Percentiles rank a stretch among this genome's conserved stretches.
Conservation (phyloP, 495 filamentous ascomycete genomes). For the Viridothelium virens region DNA sequence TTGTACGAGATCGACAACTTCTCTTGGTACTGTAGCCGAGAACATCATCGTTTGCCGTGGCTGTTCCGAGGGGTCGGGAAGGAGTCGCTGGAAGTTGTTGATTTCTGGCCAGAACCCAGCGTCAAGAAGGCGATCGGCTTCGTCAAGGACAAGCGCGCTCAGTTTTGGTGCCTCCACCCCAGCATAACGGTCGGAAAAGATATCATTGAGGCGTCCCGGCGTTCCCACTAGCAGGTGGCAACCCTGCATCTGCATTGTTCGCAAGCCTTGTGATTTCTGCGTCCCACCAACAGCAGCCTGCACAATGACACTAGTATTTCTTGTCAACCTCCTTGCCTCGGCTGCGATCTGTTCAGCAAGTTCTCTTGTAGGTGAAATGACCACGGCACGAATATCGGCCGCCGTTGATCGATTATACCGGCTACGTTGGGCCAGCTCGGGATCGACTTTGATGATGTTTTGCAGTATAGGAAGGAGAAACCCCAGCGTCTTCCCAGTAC, state of each 20-base stretch:
- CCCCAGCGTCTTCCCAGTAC: slow-evolving; percentile 41
- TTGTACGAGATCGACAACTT: slow-evolving; percentile 72
- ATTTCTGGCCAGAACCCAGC: slow-evolving; percentile 80
- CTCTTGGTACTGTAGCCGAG: slow-evolving; percentile 80
- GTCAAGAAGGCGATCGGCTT: slow-evolving; percentile 88
- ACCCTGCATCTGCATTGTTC: slow-evolving; percentile 57
- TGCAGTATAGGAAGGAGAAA: slow-evolving; percentile 38
- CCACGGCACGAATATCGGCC: slow-evolving; percentile 73
- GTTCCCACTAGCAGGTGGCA: slow-evolving; percentile 90
- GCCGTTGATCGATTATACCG: slow-evolving; percentile 35
- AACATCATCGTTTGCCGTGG: slow-evolving; percentile 86
- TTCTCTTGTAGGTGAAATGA: slow-evolving; percentile 92
- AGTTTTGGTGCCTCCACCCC: slow-evolving; percentile 66
- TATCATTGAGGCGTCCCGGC: slow-evolving; percentile 79
- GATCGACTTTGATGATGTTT: slow-evolving; percentile 58
- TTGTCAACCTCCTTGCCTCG: slow-evolving; percentile 67
- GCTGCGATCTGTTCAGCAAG: slow-evolving; percentile 88
- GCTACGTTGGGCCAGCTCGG: slow-evolving; percentile 37
- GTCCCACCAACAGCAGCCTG: slow-evolving; percentile 89
- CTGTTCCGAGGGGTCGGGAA: slow-evolving; percentile 54
- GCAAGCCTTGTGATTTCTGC: slow-evolving; percentile 56
- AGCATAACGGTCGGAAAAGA: slow-evolving; percentile 60
- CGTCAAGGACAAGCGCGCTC: slow-evolving; percentile 79
- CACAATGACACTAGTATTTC: slow-evolving; percentile 60
- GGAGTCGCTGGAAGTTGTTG: slow-evolving; percentile 52